Conservation (phyloP, 345 rosid species). For the Draba incana region DNA sequence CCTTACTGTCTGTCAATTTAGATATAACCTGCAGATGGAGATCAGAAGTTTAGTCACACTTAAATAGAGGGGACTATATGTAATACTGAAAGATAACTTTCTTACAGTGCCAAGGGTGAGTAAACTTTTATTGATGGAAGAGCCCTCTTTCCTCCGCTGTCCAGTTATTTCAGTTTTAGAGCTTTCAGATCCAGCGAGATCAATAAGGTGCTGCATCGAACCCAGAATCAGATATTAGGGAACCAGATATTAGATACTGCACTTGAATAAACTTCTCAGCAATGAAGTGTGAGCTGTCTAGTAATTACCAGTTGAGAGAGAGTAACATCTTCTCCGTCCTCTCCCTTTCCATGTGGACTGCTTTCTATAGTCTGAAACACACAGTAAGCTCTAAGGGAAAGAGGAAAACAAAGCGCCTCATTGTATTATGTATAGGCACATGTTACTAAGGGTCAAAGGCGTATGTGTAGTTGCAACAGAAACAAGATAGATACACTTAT, state of each 20-base stretch:
- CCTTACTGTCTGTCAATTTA: constrained; percentile 94
- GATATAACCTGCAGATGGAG: constrained; percentile 79
- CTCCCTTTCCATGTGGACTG: constrained; percentile 89
- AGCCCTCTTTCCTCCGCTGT: constrained; percentile 94
- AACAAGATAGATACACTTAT: constrained; percentile 19
- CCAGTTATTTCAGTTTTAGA: constrained; percentile 98
- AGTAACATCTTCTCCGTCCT: constrained; percentile 82
- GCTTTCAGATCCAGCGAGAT: constrained; percentile 99
- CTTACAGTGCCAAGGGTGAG: constrained; percentile 99
- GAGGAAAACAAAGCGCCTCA: constrained; percentile 8
- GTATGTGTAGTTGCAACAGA: neutral
- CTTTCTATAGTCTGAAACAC: constrained; percentile 95
- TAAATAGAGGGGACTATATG: neutral
- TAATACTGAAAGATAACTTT: constrained; percentile 33
- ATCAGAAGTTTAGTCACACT: constrained; percentile 23
- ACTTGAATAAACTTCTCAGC: constrained; percentile 24
- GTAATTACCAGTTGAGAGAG: constrained; percentile 91
- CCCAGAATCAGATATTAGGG: constrained; percentile 27
- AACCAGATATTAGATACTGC: constrained; percentile 23
- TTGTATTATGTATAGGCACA: constrained; percentile 20
- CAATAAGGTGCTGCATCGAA: constrained; percentile 83
- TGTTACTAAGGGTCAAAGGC: neutral
- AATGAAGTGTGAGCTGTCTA: constrained; percentile 24
- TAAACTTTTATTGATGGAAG: constrained; percentile 98
- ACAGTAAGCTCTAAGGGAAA: constrained; percentile 13